Evolutionary conservation across 345 rosid genomes (phyloP).

Genomic region (Syzygium oleosum): DNA sequence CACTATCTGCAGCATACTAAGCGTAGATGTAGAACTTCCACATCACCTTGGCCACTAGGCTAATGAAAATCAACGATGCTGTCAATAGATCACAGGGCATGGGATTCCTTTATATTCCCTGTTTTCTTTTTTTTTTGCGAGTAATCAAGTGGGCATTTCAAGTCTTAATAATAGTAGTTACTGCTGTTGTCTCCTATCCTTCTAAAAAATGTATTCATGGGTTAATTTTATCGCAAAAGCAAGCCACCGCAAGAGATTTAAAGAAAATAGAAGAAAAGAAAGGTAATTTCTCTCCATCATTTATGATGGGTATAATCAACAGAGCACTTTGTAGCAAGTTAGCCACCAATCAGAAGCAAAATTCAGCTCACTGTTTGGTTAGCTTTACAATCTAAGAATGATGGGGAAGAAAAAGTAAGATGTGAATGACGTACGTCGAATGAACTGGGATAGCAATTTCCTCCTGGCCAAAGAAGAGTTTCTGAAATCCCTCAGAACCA

Average conservation of each 20-base stretch:
- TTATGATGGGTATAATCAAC: neutral
- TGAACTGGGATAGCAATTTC: constrained; percentile 98
- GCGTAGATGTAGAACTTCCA: neutral
- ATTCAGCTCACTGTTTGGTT: neutral
- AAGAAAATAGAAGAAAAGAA: too few relatives aligned
- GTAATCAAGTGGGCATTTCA: neutral
- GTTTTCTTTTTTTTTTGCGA: neutral
- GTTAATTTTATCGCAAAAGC: too few relatives aligned
- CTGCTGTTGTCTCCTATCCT: neutral
- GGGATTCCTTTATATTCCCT: neutral
- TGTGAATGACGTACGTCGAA: constrained; percentile 41
- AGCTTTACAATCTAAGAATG: neutral
- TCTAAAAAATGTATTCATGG: too few relatives aligned
- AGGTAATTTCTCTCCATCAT: too few relatives aligned
- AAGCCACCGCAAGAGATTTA: too few relatives aligned
- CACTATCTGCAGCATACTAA: neutral
- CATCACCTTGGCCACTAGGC: neutral
- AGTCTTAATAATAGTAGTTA: neutral
- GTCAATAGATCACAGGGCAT: neutral
- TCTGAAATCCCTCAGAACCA: constrained; percentile 94
- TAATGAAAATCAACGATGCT: neutral
- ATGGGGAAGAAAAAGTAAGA: neutral
- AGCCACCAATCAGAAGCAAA: neutral
- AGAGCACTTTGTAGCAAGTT: neutral
- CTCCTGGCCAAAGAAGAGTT: constrained; percentile 94